Evolutionary conservation across 1,284 basidiomycete genomes (phyloP).

Genomic region (Irpex lacteus): DNA sequence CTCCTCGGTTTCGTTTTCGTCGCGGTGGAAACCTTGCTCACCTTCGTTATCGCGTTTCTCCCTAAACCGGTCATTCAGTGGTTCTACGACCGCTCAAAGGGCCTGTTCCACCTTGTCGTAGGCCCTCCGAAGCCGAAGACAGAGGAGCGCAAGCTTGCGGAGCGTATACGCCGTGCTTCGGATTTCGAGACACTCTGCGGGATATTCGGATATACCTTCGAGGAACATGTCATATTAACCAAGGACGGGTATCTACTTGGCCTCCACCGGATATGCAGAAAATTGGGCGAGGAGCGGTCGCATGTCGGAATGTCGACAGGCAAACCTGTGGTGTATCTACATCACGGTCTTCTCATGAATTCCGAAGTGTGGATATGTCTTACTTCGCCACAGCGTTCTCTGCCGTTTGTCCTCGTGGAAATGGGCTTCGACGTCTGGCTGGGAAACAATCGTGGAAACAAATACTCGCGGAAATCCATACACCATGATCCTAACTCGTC

Average conservation of each 20-base stretch:
- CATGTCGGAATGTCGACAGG: constrained; percentile 53
- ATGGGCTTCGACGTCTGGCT: constrained; percentile 82
- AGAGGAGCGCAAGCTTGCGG: constrained; percentile 35
- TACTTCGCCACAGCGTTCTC: constrained; percentile 57
- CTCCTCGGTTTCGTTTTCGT: constrained; percentile 61
- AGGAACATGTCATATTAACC: constrained; percentile 79
- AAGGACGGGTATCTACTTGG: constrained; percentile 80
- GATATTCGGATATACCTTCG: constrained; percentile 66
- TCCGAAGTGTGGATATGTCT: constrained; percentile 81
- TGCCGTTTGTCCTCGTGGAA: constrained; percentile 76
- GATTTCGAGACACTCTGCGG: constrained; percentile 73
- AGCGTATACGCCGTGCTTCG: constrained; percentile 60
- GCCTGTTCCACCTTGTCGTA: constrained; percentile 55
- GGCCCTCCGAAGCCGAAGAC: constrained; percentile 34
- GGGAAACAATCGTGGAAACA: constrained; percentile 72
- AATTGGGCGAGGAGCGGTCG: constrained; percentile 45
- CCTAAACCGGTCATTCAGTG: constrained; percentile 68
- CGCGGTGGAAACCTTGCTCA: constrained; percentile 60
- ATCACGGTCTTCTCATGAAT: constrained; percentile 83
- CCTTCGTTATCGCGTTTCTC: constrained; percentile 61
- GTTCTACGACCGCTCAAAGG: constrained; percentile 68
- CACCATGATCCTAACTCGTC: constrained; percentile 59
- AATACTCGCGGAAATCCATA: constrained; percentile 80
- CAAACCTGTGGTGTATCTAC: constrained; percentile 79
- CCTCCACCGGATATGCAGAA: constrained; percentile 66